Base-by-base conservation (phyloP, 2,329 filamentous ascomycete genomes). In the Botryotinia calthae region DNA sequence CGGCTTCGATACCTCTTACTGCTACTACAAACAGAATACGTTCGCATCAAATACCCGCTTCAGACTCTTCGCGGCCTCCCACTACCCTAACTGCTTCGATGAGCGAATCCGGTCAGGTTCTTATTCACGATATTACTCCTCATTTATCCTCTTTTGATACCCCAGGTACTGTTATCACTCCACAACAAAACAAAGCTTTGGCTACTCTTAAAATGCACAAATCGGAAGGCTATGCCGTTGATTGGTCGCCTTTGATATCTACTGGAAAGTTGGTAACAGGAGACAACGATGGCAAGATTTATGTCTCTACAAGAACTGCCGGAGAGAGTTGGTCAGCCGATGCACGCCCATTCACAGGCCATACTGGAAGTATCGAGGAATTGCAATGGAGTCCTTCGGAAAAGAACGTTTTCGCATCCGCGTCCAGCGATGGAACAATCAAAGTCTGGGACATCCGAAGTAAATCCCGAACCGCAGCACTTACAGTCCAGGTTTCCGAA, bases 331-430 rank as follows among this genome's bases (percentile, higher is more conserved):
- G 94, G 87, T 91, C 93, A 28, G 97, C 94, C 8, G 95, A 98
- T 81, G 93, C 88, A 20, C 88, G 92, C 61, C 86, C 95, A 1
- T 97, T 97, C 84, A 89, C 89, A 34, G 95, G 95, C 68, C 96
- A 99, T 85, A 88, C 87, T 14, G 89, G 90, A 80, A 95, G 93
- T 69, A 90, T 99, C 25, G 96, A 99, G 85, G 96, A 99, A 81
- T 86, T 99, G 40, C 95, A 98, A 83, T 99, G 96, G 96, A 97
- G 93, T 69, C 96, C 96, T 0, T 93, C 91, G 28, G 96, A 99
- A 84, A 90, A 90, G 75, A 95, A 94, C 74, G 96, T 98, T 42
- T 99, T 99, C 80, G 93, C 96, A 0, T 98, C 95, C 0, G 95
- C 93, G 6, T 97, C 94, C 72, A 94, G 91, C 81, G 96, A 99